These are phyloP conservation scores for Uronychia binucleata DNA, from an alignment of 73 alveolate species.

Conservation along the genomic window DNA sequence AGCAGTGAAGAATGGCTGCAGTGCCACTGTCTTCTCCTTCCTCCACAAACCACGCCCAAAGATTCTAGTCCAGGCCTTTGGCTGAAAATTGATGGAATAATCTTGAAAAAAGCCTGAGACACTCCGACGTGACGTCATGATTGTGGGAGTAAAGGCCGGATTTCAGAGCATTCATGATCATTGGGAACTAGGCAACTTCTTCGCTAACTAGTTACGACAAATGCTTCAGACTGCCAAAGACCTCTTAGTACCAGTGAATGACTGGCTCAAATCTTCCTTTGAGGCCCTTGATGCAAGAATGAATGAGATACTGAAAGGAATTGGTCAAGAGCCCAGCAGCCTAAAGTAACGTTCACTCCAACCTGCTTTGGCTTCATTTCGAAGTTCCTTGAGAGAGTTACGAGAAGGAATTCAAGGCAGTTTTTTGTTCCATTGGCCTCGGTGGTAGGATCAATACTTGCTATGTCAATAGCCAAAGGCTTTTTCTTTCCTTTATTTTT, in stretches of 20 bases:
- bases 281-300: conserved; percentile 85
- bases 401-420: conserved; percentile 59
- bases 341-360: not conserved
- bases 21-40: conserved; percentile 53
- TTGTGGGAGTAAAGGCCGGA: conserved; percentile 37
- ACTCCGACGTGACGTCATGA: conserved; percentile 12
- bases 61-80: not conserved
- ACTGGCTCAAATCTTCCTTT: conserved; percentile 84
- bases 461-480: conserved; percentile 65
- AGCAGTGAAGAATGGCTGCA: conserved; percentile 24
- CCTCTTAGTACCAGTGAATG: conserved; percentile 68
- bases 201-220: conserved; percentile 37
- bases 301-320: conserved; percentile 80
- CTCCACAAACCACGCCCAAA: conserved; percentile 20
- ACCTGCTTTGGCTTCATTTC: conserved; percentile 67
- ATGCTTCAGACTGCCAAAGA: conserved; percentile 55
- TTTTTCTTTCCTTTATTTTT: conserved; percentile 5
- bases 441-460: conserved; percentile 49
- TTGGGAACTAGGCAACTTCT: conserved; percentile 29
- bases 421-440: conserved; percentile 52
- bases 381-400: conserved; percentile 58
- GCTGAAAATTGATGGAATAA: conserved; percentile 13
- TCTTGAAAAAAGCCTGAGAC: conserved; percentile 11
- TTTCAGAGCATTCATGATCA: conserved; percentile 35
- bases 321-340: conserved; percentile 91